Conservation (phyloP, 179 eudicot genomes). For the Sideroxylon spinosum region DNA sequence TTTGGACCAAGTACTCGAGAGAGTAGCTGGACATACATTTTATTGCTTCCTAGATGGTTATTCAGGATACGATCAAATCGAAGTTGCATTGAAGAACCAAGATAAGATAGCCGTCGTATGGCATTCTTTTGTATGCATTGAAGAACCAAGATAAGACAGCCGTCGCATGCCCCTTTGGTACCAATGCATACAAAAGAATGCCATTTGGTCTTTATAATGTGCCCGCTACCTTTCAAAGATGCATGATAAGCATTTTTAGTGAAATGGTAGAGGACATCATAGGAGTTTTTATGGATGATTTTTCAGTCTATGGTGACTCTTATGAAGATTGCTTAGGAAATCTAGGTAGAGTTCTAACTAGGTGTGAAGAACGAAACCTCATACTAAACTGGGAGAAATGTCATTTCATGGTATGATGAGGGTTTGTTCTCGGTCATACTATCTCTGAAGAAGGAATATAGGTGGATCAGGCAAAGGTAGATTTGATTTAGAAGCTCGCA, state of each 20-base stretch:
- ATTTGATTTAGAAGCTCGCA: neutral
- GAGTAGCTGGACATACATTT: neutral
- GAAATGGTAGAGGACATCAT: neutral
- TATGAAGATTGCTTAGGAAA: neutral
- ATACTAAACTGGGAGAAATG: neutral
- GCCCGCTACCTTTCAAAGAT: neutral
- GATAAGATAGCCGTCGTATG: too few relatives aligned
- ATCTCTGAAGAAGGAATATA: neutral
- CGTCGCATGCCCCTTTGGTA: neutral
- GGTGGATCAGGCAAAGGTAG: neutral
- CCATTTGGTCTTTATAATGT: neutral
- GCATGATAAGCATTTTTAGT: neutral
- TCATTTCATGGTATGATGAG: neutral
- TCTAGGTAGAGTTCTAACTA: neutral
- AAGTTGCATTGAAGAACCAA: neutral
- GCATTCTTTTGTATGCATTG: too few relatives aligned
- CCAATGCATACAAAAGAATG: neutral
- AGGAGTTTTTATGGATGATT: slow-evolving; percentile 7
- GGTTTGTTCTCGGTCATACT: neutral
- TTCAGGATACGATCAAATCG: neutral
- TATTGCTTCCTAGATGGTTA: slow-evolving; percentile 4
- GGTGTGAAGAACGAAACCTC: neutral
- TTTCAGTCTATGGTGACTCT: neutral
- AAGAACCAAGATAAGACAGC: neutral
- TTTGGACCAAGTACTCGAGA: neutral